A percentile compares a stretch with the other conserved stretches of the same genome.
These are phyloP conservation scores for Yamadazyma oceani DNA, from an alignment of 1,139 yeast genomes.

Conservation along the genomic window DNA sequence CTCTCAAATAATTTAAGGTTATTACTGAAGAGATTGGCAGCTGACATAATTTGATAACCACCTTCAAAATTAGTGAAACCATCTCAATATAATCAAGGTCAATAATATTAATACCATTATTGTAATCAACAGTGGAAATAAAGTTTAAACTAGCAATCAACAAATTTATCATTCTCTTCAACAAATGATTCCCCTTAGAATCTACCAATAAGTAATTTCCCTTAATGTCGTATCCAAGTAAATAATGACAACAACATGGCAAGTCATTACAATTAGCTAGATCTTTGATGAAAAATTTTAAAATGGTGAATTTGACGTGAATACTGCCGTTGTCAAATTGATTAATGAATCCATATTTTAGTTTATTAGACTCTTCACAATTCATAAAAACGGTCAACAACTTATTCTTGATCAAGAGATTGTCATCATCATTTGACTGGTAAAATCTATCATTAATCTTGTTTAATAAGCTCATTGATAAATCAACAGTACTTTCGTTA, in stretches of 20 bases:
- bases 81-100: slow-evolving; percentile 57
- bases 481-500: slow-evolving; percentile 48
- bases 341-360: slow-evolving; percentile 69
- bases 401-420: slow-evolving; percentile 53
- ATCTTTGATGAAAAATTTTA: slow-evolving; percentile 57
- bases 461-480: slow-evolving; percentile 55
- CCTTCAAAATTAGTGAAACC: slow-evolving; percentile 57
- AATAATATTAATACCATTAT: slow-evolving; percentile 39
- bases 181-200: slow-evolving; percentile 29
- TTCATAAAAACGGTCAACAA: slow-evolving; percentile 72
- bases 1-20: slow-evolving; percentile 55
- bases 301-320: slow-evolving; percentile 53
- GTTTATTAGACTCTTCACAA: slow-evolving; percentile 68
- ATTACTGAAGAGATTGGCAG: slow-evolving; percentile 52
- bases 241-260: slow-evolving; percentile 66
- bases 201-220: slow-evolving; percentile 31
- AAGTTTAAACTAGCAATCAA: slow-evolving; percentile 48
- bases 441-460: slow-evolving; percentile 53
- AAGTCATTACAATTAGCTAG: slow-evolving; percentile 41
- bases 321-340: slow-evolving; percentile 58
- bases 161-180: slow-evolving; percentile 52
- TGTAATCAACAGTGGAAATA: slow-evolving; percentile 37
- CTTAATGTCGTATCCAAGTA: slow-evolving; percentile 62
- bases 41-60: slow-evolving; percentile 59
- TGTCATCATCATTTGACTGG: slow-evolving; percentile 28